Conservation (phyloP, 2,329 filamentous ascomycete genomes). For the Alternaria arborescens region DNA sequence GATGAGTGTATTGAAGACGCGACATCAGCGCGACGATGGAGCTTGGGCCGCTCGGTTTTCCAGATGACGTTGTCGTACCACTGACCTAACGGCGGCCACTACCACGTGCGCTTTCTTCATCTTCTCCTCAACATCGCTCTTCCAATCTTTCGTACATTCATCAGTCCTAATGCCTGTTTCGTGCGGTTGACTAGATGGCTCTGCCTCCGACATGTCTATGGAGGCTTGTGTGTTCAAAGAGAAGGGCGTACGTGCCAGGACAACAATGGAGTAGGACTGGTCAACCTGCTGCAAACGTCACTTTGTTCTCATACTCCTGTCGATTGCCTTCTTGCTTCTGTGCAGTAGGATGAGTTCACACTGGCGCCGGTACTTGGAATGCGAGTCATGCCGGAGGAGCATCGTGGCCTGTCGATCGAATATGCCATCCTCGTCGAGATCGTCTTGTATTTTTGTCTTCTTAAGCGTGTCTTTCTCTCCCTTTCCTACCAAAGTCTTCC, state of each 20-base stretch:
- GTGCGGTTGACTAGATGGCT: neutral
- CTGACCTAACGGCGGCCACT: conserved; percentile 2
- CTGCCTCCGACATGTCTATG: neutral
- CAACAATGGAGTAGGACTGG: too few species aligned
- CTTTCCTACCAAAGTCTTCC: neutral
- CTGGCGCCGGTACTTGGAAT: neutral
- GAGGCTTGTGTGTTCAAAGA: neutral
- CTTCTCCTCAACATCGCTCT: neutral
- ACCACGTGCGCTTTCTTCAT: neutral
- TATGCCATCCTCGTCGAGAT: neutral
- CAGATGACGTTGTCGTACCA: conserved; percentile 12
- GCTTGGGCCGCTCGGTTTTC: neutral
- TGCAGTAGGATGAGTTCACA: neutral
- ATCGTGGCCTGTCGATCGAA: neutral
- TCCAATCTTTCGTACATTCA: neutral
- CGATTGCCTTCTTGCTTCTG: neutral
- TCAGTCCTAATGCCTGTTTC: neutral
- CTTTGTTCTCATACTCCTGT: neutral
- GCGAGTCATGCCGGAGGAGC: neutral
- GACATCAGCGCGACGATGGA: neutral
- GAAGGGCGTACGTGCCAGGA: neutral
- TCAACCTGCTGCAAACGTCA: neutral
- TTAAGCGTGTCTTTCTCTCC: neutral
- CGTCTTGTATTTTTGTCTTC: neutral
- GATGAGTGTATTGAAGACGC: neutral